phyloP scores from a whole-genome alignment of 306 rosid species.

The Trifolium subterraneum region DNA sequence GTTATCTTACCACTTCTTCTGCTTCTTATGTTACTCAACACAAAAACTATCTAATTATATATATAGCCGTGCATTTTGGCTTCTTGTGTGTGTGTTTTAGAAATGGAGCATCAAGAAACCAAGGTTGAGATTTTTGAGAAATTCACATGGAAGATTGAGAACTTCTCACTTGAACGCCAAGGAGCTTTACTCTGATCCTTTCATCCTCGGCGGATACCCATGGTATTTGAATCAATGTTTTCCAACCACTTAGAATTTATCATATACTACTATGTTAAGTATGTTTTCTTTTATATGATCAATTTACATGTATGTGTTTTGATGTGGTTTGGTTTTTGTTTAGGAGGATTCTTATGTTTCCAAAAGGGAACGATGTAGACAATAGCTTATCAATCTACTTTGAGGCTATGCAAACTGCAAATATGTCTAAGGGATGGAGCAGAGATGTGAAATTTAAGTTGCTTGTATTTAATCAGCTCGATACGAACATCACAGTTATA shows the following conservation, averaged over 20 bases:
- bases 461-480: neutral
- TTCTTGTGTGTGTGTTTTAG: neutral
- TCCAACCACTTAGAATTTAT: neutral
- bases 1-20: too few species aligned
- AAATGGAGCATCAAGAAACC: neutral
- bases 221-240: conserved; percentile 14
- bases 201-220: conserved; percentile 17
- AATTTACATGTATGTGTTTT: neutral
- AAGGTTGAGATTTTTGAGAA: neutral
- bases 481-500: too few species aligned
- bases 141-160: neutral
- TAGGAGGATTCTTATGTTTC: conserved; percentile 12
- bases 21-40: too few species aligned
- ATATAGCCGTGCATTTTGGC: too few species aligned
- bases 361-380: neutral
- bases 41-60: too few species aligned
- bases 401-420: neutral
- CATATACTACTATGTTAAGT: too few species aligned
- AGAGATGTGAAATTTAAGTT: neutral
- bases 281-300: neutral
- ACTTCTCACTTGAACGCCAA: neutral
- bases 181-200: conserved; percentile 22
- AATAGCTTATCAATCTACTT: neutral
- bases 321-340: neutral
- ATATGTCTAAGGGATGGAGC: conserved; percentile 5